phyloP scores from a whole-genome alignment of 2,329 filamentous ascomycete genomes.

The Hypoxylon sp. region DNA sequence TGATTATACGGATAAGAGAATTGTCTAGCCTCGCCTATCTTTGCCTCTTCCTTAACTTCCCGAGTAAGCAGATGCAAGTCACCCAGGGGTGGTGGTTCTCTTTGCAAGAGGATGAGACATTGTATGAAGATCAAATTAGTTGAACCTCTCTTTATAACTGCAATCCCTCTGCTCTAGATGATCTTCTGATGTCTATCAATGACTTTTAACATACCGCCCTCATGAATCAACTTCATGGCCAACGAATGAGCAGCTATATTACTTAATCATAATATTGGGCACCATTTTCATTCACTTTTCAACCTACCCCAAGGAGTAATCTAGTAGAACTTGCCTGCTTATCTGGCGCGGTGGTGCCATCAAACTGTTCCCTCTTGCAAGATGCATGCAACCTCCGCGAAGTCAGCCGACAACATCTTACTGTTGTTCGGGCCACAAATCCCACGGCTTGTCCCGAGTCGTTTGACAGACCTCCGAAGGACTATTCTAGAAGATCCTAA shows the following conservation, averaged over 20 bases:
- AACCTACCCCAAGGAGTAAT: not conserved
- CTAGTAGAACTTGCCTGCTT: not conserved
- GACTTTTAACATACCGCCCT: conserved; percentile 11
- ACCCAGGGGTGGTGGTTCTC: not conserved
- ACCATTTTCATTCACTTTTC: not conserved
- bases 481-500: conserved; percentile 14
- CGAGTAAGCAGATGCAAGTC: not conserved
- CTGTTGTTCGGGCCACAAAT: conserved; percentile 30
- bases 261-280: conserved; percentile 5
- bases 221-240: conserved; percentile 31
- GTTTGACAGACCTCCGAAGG: conserved; percentile 24
- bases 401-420: conserved; percentile 14
- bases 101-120: not conserved
- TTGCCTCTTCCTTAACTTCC: not conserved
- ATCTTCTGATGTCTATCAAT: not conserved
- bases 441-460: conserved; percentile 18
- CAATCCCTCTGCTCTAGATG: not conserved
- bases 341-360: not conserved
- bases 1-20: not conserved
- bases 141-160: conserved; percentile 4
- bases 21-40: conserved; percentile 2
- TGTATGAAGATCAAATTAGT: not conserved
- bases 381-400: conserved; percentile 15
- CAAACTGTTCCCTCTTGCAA: conserved; percentile 2
- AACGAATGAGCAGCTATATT: conserved; percentile 3